Conservation (phyloP, 495 filamentous ascomycete genomes). For the Penicillium diatomitis region DNA sequence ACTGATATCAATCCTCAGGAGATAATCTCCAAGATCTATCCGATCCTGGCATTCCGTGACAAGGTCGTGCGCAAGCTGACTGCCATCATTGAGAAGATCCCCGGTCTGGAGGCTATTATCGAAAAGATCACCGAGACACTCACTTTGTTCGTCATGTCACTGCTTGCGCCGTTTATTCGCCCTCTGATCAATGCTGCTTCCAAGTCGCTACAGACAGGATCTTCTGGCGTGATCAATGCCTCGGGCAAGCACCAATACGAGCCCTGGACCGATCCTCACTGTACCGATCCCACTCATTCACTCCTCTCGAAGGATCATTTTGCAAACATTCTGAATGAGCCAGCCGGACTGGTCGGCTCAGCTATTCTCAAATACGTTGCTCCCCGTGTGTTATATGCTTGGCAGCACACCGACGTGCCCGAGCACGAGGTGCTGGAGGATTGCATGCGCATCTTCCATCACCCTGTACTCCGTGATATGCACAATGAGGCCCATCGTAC, state of each 20-base stretch:
- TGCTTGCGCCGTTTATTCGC: slow-evolving; percentile 80
- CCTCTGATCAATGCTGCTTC: slow-evolving; percentile 87
- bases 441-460: slow-evolving; percentile 72
- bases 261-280: slow-evolving; percentile 78
- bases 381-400: slow-evolving; percentile 80
- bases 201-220: slow-evolving; percentile 72
- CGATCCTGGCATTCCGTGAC: slow-evolving; percentile 89
- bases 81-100: slow-evolving; percentile 81
- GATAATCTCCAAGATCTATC: slow-evolving; percentile 78
- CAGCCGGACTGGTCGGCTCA: slow-evolving; percentile 73
- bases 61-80: slow-evolving; percentile 78
- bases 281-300: slow-evolving; percentile 88
- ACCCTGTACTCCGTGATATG: slow-evolving; percentile 69
- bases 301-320: slow-evolving; percentile 96
- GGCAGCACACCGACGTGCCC: slow-evolving; percentile 74
- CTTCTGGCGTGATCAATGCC: slow-evolving; percentile 66
- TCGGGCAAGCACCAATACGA: slow-evolving; percentile 81
- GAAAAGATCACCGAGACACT: slow-evolving; percentile 88
- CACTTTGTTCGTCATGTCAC: slow-evolving; percentile 79
- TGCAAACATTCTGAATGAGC: slow-evolving; percentile 81
- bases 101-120: slow-evolving; percentile 74
- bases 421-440: slow-evolving; percentile 73
- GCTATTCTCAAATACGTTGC: slow-evolving; percentile 75
- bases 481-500: slow-evolving; percentile 65
- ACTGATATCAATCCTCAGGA: slow-evolving; percentile 74